Evolutionary conservation across 1,284 basidiomycete species (phyloP), one percentile per base, ranked within the genome.

Genomic region (Testicularia cyperi): DNA sequence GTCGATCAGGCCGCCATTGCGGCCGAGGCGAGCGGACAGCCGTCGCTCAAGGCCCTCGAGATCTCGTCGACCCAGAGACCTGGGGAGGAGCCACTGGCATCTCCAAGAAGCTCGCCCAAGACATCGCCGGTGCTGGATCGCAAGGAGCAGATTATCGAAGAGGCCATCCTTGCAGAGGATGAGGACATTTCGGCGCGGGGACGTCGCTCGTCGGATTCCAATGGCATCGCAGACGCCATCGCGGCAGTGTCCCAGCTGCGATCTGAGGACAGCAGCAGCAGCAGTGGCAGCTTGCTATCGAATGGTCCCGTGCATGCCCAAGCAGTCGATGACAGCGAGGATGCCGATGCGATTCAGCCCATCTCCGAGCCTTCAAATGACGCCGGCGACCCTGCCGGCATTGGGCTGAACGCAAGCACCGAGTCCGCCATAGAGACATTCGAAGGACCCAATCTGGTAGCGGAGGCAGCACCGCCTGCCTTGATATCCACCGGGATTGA

Each of bases 81-180:
- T 0, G 48, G 48, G 3, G 51, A 61, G 29, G 38, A 51, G 25
- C 24, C 20, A 18, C 13, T 18, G n/a, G 44, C 38, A 6, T 22
- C 35, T 14, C 23, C 48, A 3, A 44, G 57, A 16, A 33, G 24
- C 1, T 61, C 57, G 16, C 56, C 56, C 27, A 55, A 46, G 33
- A 25, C 49, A 15, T 42, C 30, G 1, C 44, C 60, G 1, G n/a
- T 20, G 12, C 19, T 56, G 15, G 47, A 49, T 15, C 52, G 48
- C 30, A 48, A 56, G 28, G 53, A 63, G 6, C 52, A 57, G 48
- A 63, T 63, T 48, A 56, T 63, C 41, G 60, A 63, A 25, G 60
- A 63, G 28, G 60, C 60, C 24, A 63, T 63, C 13, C 38, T 46
- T 3, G 60, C 53, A 6, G 58, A 62, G 3, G 60, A 63, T 9